Evolutionary conservation across 208 protist species (phyloP).

Genomic region (Trypanosoma vivax): DNA sequence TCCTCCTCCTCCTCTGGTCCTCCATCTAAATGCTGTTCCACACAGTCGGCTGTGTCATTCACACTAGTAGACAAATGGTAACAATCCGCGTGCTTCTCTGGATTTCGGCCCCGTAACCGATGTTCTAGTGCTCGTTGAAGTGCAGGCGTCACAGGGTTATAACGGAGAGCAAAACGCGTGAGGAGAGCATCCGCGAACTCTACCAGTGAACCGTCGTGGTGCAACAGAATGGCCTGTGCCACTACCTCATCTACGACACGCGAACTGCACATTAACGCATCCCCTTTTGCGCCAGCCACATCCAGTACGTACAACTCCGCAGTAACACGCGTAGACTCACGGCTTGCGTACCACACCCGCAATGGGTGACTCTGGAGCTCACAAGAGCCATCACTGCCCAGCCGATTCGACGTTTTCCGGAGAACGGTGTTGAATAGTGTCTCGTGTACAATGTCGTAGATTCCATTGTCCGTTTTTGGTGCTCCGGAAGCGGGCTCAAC

Average conservation of each 20-base stretch:
- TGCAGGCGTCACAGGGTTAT: slow-evolving; percentile 40
- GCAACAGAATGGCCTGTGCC: slow-evolving; percentile 72
- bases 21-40: neutral
- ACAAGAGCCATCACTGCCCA: slow-evolving; percentile 13
- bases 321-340: slow-evolving; percentile 54
- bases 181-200: slow-evolving; percentile 71
- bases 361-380: slow-evolving; percentile 49
- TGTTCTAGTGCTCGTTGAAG: slow-evolving; percentile 11
- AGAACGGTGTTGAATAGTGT: slow-evolving; percentile 14
- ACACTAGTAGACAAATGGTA: slow-evolving; percentile 1
- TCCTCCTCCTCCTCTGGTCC: slow-evolving; percentile 25
- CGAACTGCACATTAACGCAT: slow-evolving; percentile 43
- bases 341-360: slow-evolving; percentile 61
- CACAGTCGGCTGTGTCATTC: neutral
- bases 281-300: slow-evolving; percentile 47
- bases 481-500: neutral
- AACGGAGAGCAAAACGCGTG: slow-evolving; percentile 47
- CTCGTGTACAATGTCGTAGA: slow-evolving; percentile 12
- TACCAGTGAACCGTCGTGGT: slow-evolving; percentile 62
- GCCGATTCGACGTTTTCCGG: slow-evolving; percentile 15
- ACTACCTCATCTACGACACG: slow-evolving; percentile 80
- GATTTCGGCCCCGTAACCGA: slow-evolving; percentile 10
- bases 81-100: slow-evolving; percentile 29
- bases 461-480: neutral
- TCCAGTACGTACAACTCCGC: slow-evolving; percentile 81